Base-by-base conservation (phyloP, 2,329 filamentous ascomycete species). In the Sarocladium strictum region DNA sequence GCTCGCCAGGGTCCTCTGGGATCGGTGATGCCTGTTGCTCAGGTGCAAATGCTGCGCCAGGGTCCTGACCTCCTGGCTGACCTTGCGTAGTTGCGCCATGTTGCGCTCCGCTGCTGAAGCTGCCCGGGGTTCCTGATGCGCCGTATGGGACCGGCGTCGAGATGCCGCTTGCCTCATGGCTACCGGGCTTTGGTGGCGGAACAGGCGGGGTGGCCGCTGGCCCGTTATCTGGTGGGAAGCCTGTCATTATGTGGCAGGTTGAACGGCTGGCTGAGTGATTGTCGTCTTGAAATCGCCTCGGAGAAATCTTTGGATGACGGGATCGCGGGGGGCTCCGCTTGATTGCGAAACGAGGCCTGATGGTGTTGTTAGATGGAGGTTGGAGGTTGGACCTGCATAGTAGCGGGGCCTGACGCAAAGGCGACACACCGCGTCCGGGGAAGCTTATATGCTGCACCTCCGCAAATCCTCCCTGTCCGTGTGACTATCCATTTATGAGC, bases 141-240 rank as follows among this genome's bases (percentile, higher is more conserved):
- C 10, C 72, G 21, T 53, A 53, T 19, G 50, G 35, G 53, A 79
- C 73, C 1, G 87, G 86, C 23, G 86, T 89, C 62, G 80, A 79
- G 59, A 83, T 77, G 58, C 85, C 82, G 68, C 83, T 89, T 53
- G 80, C 73, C 60, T 89, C 86, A 67, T 86, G 85, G 68, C 81
- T 86, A 61, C 75, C 79, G 15, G 86, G 84, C 66, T 90, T 90
- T 1, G 87, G 87, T 1, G 87, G 87, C 15, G 85, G 86, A 9
- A 84, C 78, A 0, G 87, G 87, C 24, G 87, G 86, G 4, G 68
- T 69, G 47, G 47, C 47, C 5, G 27, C 10, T 21, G 47, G 47
- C 27, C 47, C 47, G 27, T 15, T 23, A 24, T 67, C 67, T 19
- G 64, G 56, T 2, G 64, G 54, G 57, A 52, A 56, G 32, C 49